phyloP scores from a whole-genome alignment of 1,284 basidiomycete species.

The Rhodotorula sp. region DNA sequence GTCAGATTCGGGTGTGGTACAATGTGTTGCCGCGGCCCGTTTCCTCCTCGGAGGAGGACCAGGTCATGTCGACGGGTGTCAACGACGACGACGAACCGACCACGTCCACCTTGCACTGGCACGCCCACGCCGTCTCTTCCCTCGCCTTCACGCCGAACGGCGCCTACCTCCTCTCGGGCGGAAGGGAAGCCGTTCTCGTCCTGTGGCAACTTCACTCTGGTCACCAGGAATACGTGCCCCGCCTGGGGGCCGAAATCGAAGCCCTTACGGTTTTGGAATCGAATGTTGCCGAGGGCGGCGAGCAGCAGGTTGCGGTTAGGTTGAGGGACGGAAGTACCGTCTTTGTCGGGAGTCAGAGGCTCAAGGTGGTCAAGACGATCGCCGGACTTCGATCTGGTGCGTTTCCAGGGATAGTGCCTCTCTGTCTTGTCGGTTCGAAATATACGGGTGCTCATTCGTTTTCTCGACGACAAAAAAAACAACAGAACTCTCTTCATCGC shows the following conservation, averaged over 20 bases:
- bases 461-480: neutral
- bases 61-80: neutral
- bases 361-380: conserved; percentile 71
- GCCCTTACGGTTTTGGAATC: conserved; percentile 55
- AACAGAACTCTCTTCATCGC: conserved; percentile 42
- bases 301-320: conserved; percentile 83
- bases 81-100: conserved; percentile 53
- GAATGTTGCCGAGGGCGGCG: conserved; percentile 44
- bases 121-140: conserved; percentile 89
- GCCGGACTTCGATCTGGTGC: conserved; percentile 73
- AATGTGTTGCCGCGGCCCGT: conserved; percentile 62
- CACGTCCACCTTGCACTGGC: conserved; percentile 91
- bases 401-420: conserved; percentile 46
- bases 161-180: conserved; percentile 88
- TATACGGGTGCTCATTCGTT: neutral
- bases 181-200: conserved; percentile 92
- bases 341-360: conserved; percentile 70
- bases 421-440: neutral
- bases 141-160: conserved; percentile 87
- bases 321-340: conserved; percentile 78
- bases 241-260: conserved; percentile 79
- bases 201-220: conserved; percentile 89
- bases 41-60: conserved; percentile 50
- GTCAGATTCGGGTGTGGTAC: conserved; percentile 87
- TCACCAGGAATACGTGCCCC: conserved; percentile 85